Conservation (phyloP, 305 asterid genomes). For the Solanum hybrid region DNA sequence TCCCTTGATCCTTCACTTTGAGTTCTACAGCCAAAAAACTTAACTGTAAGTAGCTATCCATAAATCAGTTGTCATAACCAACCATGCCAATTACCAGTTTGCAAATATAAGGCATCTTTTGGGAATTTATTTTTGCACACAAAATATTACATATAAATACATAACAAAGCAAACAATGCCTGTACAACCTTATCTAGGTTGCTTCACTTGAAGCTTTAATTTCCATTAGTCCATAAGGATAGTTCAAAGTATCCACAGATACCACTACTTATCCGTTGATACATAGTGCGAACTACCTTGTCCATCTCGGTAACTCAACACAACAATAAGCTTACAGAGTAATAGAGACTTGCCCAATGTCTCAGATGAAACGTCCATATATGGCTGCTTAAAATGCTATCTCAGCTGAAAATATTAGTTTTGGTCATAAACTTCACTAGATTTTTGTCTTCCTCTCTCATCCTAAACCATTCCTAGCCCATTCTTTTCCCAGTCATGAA, state of each 20-base stretch:
- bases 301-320: neutral
- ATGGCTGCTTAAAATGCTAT: neutral
- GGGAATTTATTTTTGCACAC: neutral
- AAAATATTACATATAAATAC: neutral
- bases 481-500: neutral
- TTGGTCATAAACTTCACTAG: neutral
- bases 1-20: constrained; percentile 32
- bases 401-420: neutral
- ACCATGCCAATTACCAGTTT: neutral
- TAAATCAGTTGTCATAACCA: neutral
- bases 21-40: constrained; percentile 42
- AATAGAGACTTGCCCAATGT: neutral
- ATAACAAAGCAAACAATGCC: neutral
- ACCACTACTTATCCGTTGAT: neutral
- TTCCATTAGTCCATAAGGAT: neutral
- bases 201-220: neutral
- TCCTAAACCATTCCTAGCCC: neutral
- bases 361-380: neutral
- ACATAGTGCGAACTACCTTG: neutral
- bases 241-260: neutral
- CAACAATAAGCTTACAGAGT: neutral
- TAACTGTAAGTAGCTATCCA: neutral
- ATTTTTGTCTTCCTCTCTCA: neutral
- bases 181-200: neutral
- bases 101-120: neutral